Evolutionary conservation across 805 yeast genomes (phyloP).

Genomic region (Cyberlindnera sargentensis): DNA sequence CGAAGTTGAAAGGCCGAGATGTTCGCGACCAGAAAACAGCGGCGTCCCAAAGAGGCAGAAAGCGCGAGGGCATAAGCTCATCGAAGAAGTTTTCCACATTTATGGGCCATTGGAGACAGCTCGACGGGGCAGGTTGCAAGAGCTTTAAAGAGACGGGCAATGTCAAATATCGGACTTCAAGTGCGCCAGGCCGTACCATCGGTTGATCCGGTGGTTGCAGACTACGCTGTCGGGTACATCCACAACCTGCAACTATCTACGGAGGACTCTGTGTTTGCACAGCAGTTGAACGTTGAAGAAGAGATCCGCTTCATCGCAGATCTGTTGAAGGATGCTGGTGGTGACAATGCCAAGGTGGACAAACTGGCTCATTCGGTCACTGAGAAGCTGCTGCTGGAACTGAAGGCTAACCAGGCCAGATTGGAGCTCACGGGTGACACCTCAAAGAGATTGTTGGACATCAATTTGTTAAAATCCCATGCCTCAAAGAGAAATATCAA

Average conservation of each 20-base stretch:
- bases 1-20: too few species aligned
- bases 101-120: slow-evolving; percentile 20
- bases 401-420: slow-evolving; percentile 63
- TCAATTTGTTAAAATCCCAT: slow-evolving; percentile 61
- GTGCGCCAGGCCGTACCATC: slow-evolving; percentile 83
- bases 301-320: slow-evolving; percentile 66
- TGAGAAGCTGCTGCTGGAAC: slow-evolving; percentile 44
- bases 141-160: slow-evolving; percentile 4
- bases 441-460: slow-evolving; percentile 76
- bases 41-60: too few species aligned
- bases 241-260: slow-evolving; percentile 74
- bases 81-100: not conserved
- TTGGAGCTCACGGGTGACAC: slow-evolving; percentile 78
- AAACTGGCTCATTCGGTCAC: slow-evolving; percentile 39
- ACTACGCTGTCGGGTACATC: slow-evolving; percentile 88
- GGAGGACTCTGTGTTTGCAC: slow-evolving; percentile 75
- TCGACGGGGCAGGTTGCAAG: not conserved
- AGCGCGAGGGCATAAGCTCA: too few species aligned
- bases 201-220: slow-evolving; percentile 77
- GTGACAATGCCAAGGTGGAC: slow-evolving; percentile 48
- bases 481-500: slow-evolving; percentile 62
- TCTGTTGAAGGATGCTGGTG: slow-evolving; percentile 79
- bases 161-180: slow-evolving; percentile 41
- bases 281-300: slow-evolving; percentile 53
- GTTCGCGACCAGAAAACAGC: too few species aligned